These are phyloP conservation scores for Trichoderma sp. DNA, from an alignment of 2,329 filamentous ascomycete species.

Conservation along the genomic window DNA sequence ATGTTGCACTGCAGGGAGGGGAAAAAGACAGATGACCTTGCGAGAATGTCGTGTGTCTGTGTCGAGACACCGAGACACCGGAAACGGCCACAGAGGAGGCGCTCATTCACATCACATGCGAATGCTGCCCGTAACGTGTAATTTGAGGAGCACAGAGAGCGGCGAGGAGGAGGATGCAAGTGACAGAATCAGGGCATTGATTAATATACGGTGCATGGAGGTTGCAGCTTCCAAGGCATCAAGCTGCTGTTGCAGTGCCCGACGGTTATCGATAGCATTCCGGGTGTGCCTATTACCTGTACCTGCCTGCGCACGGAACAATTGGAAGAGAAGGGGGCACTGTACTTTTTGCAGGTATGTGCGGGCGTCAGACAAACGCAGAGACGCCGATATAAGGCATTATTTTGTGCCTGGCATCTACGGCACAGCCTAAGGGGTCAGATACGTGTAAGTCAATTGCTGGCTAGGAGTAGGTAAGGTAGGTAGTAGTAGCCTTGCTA, in stretches of 20 bases:
- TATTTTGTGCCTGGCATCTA: background rate
- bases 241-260: slow-evolving; percentile 18
- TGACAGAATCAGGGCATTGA: slow-evolving; percentile 13
- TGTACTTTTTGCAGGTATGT: background rate
- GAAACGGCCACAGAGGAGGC: background rate
- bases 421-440: background rate
- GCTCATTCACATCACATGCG: background rate
- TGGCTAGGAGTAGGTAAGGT: too few species aligned
- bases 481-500: too few species aligned
- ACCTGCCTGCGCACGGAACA: background rate
- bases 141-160: background rate
- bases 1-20: slow-evolving; percentile 25
- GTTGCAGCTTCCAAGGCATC: slow-evolving; percentile 11
- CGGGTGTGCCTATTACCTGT: background rate
- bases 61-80: slow-evolving; percentile 5
- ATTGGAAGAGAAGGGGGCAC: background rate
- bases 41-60: slow-evolving; percentile 16
- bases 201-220: slow-evolving; percentile 9
- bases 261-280: slow-evolving; percentile 12
- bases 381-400: background rate
- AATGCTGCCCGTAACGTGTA: background rate
- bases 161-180: slow-evolving; percentile 3
- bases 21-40: slow-evolving; percentile 20
- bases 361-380: background rate
- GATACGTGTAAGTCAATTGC: background rate